phyloP scores from a whole-genome alignment of 2,329 filamentous ascomycete species.

The Penicillium frequentans region DNA sequence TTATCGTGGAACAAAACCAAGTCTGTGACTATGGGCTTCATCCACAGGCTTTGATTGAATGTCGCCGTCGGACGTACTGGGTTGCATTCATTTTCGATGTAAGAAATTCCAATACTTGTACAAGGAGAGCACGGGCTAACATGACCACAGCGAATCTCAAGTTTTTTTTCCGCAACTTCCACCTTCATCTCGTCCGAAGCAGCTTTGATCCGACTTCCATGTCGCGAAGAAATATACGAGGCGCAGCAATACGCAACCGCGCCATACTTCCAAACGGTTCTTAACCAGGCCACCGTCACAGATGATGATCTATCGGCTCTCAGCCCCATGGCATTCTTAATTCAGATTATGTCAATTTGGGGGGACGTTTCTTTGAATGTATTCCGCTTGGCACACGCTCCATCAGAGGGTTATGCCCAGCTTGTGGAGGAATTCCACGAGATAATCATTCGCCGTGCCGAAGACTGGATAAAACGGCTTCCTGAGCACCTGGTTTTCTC shows the following conservation, averaged over 20 bases:
- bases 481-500: conserved; percentile 58
- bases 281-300: conserved; percentile 41
- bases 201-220: conserved; percentile 67
- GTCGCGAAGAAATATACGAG: conserved; percentile 62
- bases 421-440: conserved; percentile 55
- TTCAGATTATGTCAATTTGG: conserved; percentile 66
- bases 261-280: conserved; percentile 60
- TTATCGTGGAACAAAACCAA: conserved; percentile 48
- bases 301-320: conserved; percentile 41
- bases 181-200: conserved; percentile 64
- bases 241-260: conserved; percentile 57
- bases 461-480: conserved; percentile 60
- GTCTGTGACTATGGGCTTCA: conserved; percentile 59
- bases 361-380: conserved; percentile 63
- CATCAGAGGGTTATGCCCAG: conserved; percentile 43
- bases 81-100: conserved; percentile 68
- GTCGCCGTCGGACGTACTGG: conserved; percentile 71
- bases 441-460: conserved; percentile 52
- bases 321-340: conserved; percentile 60
- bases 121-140: background rate
- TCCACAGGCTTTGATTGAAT: conserved; percentile 61
- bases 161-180: conserved; percentile 55
- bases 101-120: conserved; percentile 27
- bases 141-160: conserved; percentile 56
- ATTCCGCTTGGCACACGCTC: conserved; percentile 52